These are phyloP conservation scores for Avena sativa DNA, from an alignment of 176 grass and related monocot genomes.

Conservation along the genomic window DNA sequence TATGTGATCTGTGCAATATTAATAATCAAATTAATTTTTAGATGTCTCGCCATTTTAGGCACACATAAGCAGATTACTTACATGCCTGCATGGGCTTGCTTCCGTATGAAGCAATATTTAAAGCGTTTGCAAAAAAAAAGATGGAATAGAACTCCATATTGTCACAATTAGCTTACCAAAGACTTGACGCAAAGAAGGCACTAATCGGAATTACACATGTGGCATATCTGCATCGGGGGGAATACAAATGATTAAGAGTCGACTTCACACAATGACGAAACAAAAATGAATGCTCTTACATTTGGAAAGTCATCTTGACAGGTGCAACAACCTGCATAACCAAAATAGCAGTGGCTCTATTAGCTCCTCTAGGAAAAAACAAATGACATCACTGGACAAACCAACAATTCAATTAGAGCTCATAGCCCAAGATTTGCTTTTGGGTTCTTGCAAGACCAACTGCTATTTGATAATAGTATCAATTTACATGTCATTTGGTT, in stretches of 20 bases:
- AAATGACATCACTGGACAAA: constrained; percentile 33
- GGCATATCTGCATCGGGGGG: constrained; percentile 75
- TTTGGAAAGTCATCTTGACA: constrained; percentile 99
- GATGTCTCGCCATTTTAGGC: constrained; percentile 20
- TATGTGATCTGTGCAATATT: constrained; percentile 18
- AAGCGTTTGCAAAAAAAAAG: background rate
- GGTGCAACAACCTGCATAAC: constrained; percentile 88
- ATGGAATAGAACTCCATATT: constrained; percentile 20
- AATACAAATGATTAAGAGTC: constrained; percentile 32
- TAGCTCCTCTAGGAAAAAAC: constrained; percentile 26
- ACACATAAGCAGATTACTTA: background rate
- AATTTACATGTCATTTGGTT: background rate
- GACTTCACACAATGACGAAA: constrained; percentile 29
- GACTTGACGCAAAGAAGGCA: constrained; percentile 97
- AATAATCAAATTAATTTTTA: constrained; percentile 27
- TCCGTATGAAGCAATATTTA: constrained; percentile 29
- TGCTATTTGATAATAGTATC: background rate
- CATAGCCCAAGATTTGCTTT: background rate
- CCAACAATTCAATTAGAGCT: background rate
- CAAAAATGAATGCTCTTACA: constrained; percentile 71
- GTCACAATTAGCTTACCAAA: constrained; percentile 73
- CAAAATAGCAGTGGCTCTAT: constrained; percentile 39
- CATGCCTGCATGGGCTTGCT: constrained; percentile 15
- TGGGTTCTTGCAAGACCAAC: constrained; percentile 17
- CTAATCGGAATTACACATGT: constrained; percentile 99